Base-by-base conservation (phyloP, 495 filamentous ascomycete species). In the Penicillium pancosmium region DNA sequence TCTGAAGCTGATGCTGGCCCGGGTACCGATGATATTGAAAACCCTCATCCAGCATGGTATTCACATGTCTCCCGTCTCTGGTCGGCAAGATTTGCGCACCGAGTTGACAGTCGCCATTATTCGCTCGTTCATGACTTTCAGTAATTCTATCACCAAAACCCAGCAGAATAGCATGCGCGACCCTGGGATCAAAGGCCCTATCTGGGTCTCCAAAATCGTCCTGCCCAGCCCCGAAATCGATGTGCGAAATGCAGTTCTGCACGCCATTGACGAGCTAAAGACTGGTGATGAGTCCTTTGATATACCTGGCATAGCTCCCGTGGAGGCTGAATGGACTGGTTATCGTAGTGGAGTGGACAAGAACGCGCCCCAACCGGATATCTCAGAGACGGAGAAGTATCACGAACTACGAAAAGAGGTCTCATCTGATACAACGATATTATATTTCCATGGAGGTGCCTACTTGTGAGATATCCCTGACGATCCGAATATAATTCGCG, bases 401-500 rank as follows among this genome's bases (percentile, higher is more conserved):
- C 74, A 73, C 50, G 79, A 81, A 50, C 68, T 97, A 75, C 87
- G 90, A 78, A 83, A 81, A 62, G 92, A 95, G 44, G 80, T 84
- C 25, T 81, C 71, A 10, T 83, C 77, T 21, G 78, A 84, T n/a
- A 82, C 82, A 35, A 92, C 90, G 0, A 72, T 96, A 1, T 75
- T 97, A 27, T 96, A 91, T 68, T 87, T 97, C 69, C 93, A 98
- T 68, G 93, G 93, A 44, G 93, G 93, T 33, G 91, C 87, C n/a
- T 89, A 90, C 74, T 92, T 75, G 80, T 82, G 55, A 68, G 74
- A 71, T 27, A 10, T 10, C 12, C 27, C 8, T 6, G 12, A 63
- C 0, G 16, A 48, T 49, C 21, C 31, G 35, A 21, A 8, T 6
- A 13, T 3, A 49, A 19, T 2, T 12, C 4, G 21, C n/a, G 6